These are phyloP conservation scores for Aspergillus caelatus DNA, from an alignment of 2,329 filamentous ascomycete species.

Conservation along the genomic window DNA sequence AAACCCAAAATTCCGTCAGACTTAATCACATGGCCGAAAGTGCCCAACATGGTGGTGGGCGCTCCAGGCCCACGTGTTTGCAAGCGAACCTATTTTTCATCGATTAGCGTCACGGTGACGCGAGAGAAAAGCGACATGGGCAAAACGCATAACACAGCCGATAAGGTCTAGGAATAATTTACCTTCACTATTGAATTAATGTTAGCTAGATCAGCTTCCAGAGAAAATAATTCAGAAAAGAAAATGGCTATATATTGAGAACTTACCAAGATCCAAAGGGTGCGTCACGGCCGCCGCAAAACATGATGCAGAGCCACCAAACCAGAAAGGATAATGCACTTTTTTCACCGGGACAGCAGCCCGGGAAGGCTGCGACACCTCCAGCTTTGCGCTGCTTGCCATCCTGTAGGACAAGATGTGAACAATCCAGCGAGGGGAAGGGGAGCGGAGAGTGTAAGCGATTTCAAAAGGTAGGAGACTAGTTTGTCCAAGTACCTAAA, in stretches of 20 bases:
- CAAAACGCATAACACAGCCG: slow-evolving; percentile 1
- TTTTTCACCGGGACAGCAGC: slow-evolving; percentile 33
- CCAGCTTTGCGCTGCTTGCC: slow-evolving; percentile 37
- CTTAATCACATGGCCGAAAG: slow-evolving; percentile 78
- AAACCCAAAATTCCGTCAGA: slow-evolving; percentile 77
- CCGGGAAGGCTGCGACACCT: slow-evolving; percentile 29
- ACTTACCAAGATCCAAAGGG: slow-evolving; percentile 84
- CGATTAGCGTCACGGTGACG: slow-evolving; percentile 18
- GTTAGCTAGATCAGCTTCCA: slow-evolving; percentile 22
- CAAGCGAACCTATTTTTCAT: slow-evolving; percentile 69
- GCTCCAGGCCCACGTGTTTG: slow-evolving; percentile 79
- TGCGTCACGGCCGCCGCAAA: slow-evolving; percentile 91
- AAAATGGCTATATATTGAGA: slow-evolving; percentile 19
- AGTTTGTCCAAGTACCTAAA: slow-evolving; percentile 12
- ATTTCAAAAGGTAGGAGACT: slow-evolving; percentile 21
- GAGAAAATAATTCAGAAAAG: slow-evolving; percentile 1
- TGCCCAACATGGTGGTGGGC: slow-evolving; percentile 80
- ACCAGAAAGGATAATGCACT: slow-evolving; percentile 82
- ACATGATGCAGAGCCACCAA: slow-evolving; percentile 91
- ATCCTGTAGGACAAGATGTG: slow-evolving; percentile 32
- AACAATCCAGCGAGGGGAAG: slow-evolving; percentile 20
- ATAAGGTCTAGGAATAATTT: slow-evolving; percentile 18
- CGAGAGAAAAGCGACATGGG: slow-evolving; percentile 7
- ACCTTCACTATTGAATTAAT: slow-evolving; percentile 56
- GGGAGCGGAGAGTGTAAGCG: slow-evolving; percentile 15